Conservation (phyloP, 495 filamentous ascomycete genomes). For the Lasiosphaeria ovina region DNA sequence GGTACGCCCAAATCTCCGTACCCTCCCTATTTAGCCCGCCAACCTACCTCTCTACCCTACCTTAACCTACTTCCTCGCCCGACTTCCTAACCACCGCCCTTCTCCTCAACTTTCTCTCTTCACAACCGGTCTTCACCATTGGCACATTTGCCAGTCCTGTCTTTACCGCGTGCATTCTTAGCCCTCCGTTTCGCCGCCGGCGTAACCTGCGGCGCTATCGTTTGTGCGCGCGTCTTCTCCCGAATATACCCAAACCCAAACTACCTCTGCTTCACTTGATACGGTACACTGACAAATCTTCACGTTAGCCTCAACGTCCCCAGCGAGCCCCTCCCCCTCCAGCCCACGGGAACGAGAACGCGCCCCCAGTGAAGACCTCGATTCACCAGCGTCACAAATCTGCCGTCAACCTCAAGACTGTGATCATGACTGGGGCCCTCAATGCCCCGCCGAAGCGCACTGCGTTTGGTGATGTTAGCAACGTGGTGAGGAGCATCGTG, state of each 20-base stretch:
- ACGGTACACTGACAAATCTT: not conserved
- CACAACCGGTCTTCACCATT: no score
- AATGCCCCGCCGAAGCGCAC: slow-evolving; percentile 72
- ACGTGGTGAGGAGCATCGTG: slow-evolving; percentile 54
- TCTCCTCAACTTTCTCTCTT: no score
- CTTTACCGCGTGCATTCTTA: no score
- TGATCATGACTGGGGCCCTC: slow-evolving; percentile 54
- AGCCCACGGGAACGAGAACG: slow-evolving; percentile 69
- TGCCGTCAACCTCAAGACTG: slow-evolving; percentile 61
- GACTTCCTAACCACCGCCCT: no score
- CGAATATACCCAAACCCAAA: no score
- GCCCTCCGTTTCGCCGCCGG: no score
- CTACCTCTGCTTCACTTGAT: no score
- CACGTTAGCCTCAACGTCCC: slow-evolving; percentile 69
- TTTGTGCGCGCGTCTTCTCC: no score
- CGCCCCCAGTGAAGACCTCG: slow-evolving; percentile 55
- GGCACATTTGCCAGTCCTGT: no score
- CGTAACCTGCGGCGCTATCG: no score
- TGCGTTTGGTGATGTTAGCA: slow-evolving; percentile 79
- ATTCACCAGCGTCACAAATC: slow-evolving; percentile 83
- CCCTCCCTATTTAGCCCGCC: not conserved
- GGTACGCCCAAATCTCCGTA: not conserved
- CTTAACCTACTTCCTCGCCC: not conserved
- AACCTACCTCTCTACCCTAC: not conserved
- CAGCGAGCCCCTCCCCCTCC: slow-evolving; percentile 57